phyloP scores from a whole-genome alignment of 2,329 filamentous ascomycete genomes.

The Epichloe gansuensis region DNA sequence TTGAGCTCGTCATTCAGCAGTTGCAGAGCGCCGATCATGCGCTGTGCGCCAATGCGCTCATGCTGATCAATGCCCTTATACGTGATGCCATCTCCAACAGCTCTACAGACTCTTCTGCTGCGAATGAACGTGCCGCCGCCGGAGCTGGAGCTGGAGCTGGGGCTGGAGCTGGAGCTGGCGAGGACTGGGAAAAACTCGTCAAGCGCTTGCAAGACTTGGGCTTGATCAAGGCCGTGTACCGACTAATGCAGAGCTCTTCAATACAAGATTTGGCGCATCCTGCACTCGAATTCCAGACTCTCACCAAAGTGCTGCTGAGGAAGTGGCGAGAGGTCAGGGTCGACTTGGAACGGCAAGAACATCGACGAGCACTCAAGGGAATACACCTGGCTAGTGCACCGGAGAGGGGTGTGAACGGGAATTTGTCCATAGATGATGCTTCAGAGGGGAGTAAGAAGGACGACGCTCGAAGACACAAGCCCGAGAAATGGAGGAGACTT shows the following conservation, averaged over 20 bases:
- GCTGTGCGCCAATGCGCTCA: slow-evolving; percentile 86
- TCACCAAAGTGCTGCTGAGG: slow-evolving; percentile 75
- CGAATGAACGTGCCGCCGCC: slow-evolving; percentile 15
- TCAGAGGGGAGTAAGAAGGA: slow-evolving; percentile 36
- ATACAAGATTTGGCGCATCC: slow-evolving; percentile 84
- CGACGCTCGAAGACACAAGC: slow-evolving; percentile 56
- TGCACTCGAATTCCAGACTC: slow-evolving; percentile 79
- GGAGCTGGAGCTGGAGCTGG: slow-evolving; percentile 3
- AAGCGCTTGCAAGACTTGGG: slow-evolving; percentile 87
- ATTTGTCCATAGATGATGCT: slow-evolving; percentile 23
- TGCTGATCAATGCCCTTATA: slow-evolving; percentile 91
- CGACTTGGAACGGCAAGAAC: slow-evolving; percentile 76
- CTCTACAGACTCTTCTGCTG: slow-evolving; percentile 27
- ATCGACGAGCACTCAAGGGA: slow-evolving; percentile 73
- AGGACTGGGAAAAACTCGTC: slow-evolving; percentile 93
- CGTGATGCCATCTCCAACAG: slow-evolving; percentile 77
- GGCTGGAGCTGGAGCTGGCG: slow-evolving; percentile 16
- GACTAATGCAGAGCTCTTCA: slow-evolving; percentile 86
- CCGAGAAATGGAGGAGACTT: slow-evolving; percentile 83
- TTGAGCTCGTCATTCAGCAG: slow-evolving; percentile 84
- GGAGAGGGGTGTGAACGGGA: slow-evolving; percentile 33
- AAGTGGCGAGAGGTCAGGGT: slow-evolving; percentile 82
- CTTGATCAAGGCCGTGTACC: slow-evolving; percentile 81
- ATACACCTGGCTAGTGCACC: slow-evolving; percentile 73
- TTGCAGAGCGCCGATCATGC: slow-evolving; percentile 90